These are phyloP conservation scores for Stropharia rugosoannulata DNA, from an alignment of 768 basidiomycete species.

Conservation along the genomic window DNA sequence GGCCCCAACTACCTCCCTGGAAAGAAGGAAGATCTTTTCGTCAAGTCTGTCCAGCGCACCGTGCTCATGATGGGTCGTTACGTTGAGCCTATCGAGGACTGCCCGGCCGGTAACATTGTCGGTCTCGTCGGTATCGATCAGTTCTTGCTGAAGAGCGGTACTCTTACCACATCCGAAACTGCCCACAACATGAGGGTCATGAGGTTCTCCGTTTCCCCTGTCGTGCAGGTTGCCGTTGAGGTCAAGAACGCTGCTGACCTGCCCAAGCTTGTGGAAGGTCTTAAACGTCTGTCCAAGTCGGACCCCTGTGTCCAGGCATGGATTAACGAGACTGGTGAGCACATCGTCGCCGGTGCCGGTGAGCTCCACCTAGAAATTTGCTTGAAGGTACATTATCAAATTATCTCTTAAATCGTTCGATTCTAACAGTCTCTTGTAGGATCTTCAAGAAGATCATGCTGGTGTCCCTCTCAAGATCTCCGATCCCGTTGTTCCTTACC, in stretches of 20 bases:
- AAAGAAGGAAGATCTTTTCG: conserved; percentile 97
- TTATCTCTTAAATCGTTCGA: neutral
- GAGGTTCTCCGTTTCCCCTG: conserved; percentile 99
- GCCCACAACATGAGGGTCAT: conserved; percentile 99
- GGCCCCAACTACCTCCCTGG: conserved; percentile 98
- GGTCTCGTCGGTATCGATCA: conserved; percentile 99
- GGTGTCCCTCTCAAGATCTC: conserved; percentile 99
- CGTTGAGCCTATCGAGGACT: conserved; percentile 98
- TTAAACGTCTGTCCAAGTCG: conserved; percentile 99
- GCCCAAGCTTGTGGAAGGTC: conserved; percentile 99
- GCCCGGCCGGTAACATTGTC: conserved; percentile 97
- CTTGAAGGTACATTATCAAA: conserved; percentile 68
- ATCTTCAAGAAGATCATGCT: conserved; percentile 99
- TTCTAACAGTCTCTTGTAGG: conserved; percentile 43
- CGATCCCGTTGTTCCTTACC: conserved; percentile 95
- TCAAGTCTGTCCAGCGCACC: conserved; percentile 98
- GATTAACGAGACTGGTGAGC: conserved; percentile 91
- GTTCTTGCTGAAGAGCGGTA: conserved; percentile 99
- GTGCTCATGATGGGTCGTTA: conserved; percentile 99
- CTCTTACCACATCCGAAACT: conserved; percentile 95
- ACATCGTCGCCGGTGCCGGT: conserved; percentile 99
- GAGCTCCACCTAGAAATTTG: conserved; percentile 99
- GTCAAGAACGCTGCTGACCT: conserved; percentile 99
- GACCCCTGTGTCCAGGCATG: conserved; percentile 98
- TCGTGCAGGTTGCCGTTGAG: conserved; percentile 98